phyloP scores from a whole-genome alignment of 1,139 yeast genomes.

The Diutina rugosa region DNA sequence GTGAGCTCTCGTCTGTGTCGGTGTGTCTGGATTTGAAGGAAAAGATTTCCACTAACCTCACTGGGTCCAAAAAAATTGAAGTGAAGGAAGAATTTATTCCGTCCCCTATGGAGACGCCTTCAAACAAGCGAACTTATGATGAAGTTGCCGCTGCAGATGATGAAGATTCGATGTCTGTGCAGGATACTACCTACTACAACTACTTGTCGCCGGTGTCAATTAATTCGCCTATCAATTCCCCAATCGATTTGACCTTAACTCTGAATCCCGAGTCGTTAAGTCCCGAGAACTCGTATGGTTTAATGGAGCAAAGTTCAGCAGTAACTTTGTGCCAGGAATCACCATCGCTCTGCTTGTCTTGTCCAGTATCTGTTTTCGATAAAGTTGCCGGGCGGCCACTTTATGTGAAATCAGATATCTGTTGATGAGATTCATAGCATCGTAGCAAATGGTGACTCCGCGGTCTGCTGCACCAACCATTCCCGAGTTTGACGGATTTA shows the following conservation, averaged over 20 bases:
- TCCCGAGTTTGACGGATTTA: slow-evolving; percentile 11
- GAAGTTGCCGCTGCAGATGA: background rate
- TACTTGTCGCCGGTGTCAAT: slow-evolving; percentile 34
- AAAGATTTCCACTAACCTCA: slow-evolving; percentile 19
- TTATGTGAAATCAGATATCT: slow-evolving; percentile 11
- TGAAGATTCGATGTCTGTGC: background rate
- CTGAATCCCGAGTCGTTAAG: slow-evolving; percentile 9
- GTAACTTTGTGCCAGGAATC: slow-evolving; percentile 26
- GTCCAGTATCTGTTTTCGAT: background rate
- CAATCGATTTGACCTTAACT: slow-evolving; percentile 25
- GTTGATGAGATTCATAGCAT: slow-evolving; percentile 19
- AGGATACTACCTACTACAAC: slow-evolving; percentile 14
- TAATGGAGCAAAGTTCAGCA: slow-evolving; percentile 40
- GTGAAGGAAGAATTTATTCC: slow-evolving; percentile 1
- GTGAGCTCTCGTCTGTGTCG: slow-evolving; percentile 5
- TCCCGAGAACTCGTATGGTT: slow-evolving; percentile 5
- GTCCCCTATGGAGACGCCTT: background rate
- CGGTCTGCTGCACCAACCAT: slow-evolving; percentile 35
- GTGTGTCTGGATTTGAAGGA: slow-evolving; percentile 21
- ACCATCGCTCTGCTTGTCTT: slow-evolving; percentile 22
- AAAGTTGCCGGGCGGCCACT: slow-evolving; percentile 9
- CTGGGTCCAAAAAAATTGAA: slow-evolving; percentile 3
- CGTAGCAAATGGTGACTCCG: slow-evolving; percentile 15
- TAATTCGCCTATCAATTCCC: slow-evolving; percentile 28
- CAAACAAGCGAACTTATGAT: background rate